These are phyloP conservation scores for Brassica hybrid DNA, from an alignment of 441 rosid genomes.

Conservation along the genomic window DNA sequence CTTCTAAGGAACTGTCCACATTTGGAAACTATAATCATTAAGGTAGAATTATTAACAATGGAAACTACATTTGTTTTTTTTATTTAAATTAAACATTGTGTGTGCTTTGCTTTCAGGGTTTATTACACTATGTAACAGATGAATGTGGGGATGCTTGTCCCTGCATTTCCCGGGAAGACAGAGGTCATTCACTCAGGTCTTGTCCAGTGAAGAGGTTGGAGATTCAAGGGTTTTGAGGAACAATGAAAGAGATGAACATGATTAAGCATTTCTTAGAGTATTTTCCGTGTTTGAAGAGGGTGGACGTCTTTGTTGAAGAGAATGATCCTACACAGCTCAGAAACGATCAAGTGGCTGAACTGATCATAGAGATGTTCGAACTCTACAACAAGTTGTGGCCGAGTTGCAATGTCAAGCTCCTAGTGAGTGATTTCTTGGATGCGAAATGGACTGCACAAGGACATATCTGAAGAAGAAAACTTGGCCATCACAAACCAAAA, in stretches of 20 bases:
- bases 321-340: slow-evolving; percentile 4
- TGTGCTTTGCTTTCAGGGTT: not conserved
- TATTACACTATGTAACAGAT: slow-evolving; percentile 10
- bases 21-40: slow-evolving; percentile 11
- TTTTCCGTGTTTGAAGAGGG: slow-evolving; percentile 14
- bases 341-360: not conserved
- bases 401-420: not conserved
- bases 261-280: slow-evolving; percentile 25
- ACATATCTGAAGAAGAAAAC: not conserved
- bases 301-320: not conserved
- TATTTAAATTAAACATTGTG: not conserved
- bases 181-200: not conserved
- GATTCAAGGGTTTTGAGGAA: slow-evolving; percentile 11
- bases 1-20: slow-evolving; percentile 5
- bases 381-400: slow-evolving; percentile 3
- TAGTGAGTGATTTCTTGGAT: not conserved
- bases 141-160: slow-evolving; percentile 15
- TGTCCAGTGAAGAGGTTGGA: slow-evolving; percentile 9
- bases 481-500: too few relatives aligned
- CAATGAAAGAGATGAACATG: slow-evolving; percentile 9
- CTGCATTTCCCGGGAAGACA: slow-evolving; percentile 9
- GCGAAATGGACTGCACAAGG: slow-evolving; percentile 12
- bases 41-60: not conserved
- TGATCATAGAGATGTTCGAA: not conserved
- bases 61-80: not conserved